phyloP scores from a whole-genome alignment of 2,329 filamentous ascomycete species.

The Ceratocystiopsis brevicomis region DNA sequence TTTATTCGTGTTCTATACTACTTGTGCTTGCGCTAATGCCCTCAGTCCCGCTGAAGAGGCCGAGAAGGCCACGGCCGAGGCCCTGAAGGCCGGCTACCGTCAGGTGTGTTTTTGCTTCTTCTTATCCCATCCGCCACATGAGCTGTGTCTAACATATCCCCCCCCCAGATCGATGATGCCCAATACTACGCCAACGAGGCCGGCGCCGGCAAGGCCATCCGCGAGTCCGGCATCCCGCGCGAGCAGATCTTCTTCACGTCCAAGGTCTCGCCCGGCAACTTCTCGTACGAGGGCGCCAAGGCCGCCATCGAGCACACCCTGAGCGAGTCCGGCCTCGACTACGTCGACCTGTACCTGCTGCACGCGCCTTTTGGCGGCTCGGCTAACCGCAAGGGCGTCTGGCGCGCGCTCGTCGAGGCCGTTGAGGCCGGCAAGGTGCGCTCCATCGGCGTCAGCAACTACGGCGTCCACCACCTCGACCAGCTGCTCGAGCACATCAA shows the following conservation, averaged over 20 bases:
- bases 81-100: conserved; percentile 31
- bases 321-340: conserved; percentile 39
- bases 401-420: conserved; percentile 44
- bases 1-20: too few species aligned
- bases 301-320: too few species aligned
- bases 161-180: too few species aligned
- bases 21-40: too few species aligned
- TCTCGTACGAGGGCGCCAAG: too few species aligned
- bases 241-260: conserved; percentile 41
- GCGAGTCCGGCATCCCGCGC: conserved; percentile 30
- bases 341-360: conserved; percentile 48
- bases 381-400: conserved; percentile 36
- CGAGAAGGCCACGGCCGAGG: conserved; percentile 12
- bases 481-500: conserved; percentile 37
- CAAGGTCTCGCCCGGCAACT: conserved; percentile 25
- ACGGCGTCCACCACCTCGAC: conserved; percentile 42
- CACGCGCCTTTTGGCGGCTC: conserved; percentile 42
- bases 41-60: conserved; percentile 10
- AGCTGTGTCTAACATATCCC: too few species aligned
- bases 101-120: too few species aligned
- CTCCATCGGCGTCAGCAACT: conserved; percentile 46
- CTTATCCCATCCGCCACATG: conserved; percentile 19
- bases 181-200: conserved; percentile 37
- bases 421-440: conserved; percentile 42
- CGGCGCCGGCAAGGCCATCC: conserved; percentile 39